Evolutionary conservation across 169 alveolate genomes (phyloP), one percentile per base, ranked within the genome.

Genomic region (Perkinsus marinus): DNA sequence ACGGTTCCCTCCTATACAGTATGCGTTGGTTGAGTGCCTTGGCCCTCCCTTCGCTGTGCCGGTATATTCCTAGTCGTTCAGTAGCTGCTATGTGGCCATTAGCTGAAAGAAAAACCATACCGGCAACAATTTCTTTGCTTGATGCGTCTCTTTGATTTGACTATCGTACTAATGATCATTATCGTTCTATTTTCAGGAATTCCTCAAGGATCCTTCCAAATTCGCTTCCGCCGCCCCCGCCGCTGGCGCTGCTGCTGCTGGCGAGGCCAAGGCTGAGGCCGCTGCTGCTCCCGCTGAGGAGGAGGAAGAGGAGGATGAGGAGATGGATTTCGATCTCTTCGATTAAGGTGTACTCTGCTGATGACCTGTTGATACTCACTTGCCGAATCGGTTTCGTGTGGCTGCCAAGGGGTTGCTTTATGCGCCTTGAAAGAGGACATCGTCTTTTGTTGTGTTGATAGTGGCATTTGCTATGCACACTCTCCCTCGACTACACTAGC

Each of bases 281-380:
- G 97, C 94, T 10, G 92, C 95, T 68, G 97, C 95, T 37, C 95
- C 95, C 90, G 97, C 93, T 68, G 98, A 94, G 92, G 98, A 95
- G 57, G 99, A 95, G 90, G 99, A 97, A 93, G 99, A 98, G 91
- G 99, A 98, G 91, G 99, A 97, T 79, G 98, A 96, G 34, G 99
- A 96, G 93, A 95, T 98, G 97, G 99, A 99, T 34, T 97, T 97
- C 95, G 96, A 97, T 37, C 96, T 97, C 91, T 97, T 97, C 93
- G 98, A 96, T 93, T 97, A 94, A 90, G 46, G 91, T 38, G 91
- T 89, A 19, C 79, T 57, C 34, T 26, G 79, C 7, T 2, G 79
- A 57, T 26, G 26, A 13, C 79, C 79, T 57, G 26, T 19, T 57
- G 79, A 19, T 6, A 26, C 79, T 57, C 79, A 57, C 79, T 57